Base-by-base conservation (phyloP, 108 stramenopile genomes). In the Nannochloropsis salina region DNA sequence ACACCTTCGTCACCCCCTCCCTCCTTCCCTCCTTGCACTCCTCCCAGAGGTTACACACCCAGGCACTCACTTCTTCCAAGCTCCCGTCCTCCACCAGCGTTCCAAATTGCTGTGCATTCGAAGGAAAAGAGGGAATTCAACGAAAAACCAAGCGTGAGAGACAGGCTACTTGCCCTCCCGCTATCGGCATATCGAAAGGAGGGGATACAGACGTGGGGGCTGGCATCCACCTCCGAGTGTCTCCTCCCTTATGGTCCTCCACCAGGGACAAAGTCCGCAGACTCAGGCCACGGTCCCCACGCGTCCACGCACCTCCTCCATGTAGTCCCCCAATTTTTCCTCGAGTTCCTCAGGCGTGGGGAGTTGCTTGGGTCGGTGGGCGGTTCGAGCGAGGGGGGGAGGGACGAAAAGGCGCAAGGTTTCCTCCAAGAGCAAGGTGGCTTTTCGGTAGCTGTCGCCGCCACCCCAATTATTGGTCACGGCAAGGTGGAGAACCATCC, bases 1-100 rank as follows among this genome's bases (percentile, higher is more conserved):
- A 74, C 2, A 74, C 61, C 6, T 74, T n/a, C 61, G 20, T 74
- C 61, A 74, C 61, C 4, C 61, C 61, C 6, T 74, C 61, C 61
- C n/a, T 74, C 61, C 61, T n/a, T 74, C 61, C 61, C 61, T 74
- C 20, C 8, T 6, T 74, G 61, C 61, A 74, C 20, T 74, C 61
- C 8, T 74, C 61, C 61, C 61, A 74, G 61, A 74, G 61, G 4
- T 8, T 74, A n/a, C 61, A 74, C 61, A 74, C 61, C 6, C 15
- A 74, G 61, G 61, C 61, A 74, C 61, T 74, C 61, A 74, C 61
- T 74, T 74, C 61, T 74, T 74, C 61, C 61, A 74, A 74, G n/a
- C 61, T 74, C 15, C 61, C 61, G 6, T 74, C 61, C n/a, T 74
- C 61, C 15, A 74, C n/a, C 4, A 74, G 61, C n/a, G 61, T 74